Evolutionary conservation across 225 moss, liverwort and hornwort genomes (phyloP), one percentile per base, ranked within the genome.

Genomic region (Thuidium tamariscinum): DNA sequence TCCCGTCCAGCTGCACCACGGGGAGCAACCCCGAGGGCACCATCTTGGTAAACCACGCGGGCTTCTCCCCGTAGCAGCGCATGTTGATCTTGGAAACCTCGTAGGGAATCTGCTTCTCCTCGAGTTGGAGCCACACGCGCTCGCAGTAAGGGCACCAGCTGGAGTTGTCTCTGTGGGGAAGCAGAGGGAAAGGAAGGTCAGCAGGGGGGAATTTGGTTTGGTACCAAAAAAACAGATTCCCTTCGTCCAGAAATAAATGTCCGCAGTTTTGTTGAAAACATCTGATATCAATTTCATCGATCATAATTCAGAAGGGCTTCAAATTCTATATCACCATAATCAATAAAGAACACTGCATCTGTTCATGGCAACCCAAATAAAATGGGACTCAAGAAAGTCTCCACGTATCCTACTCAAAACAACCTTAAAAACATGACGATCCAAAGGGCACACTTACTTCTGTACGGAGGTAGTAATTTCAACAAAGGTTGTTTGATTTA

Each of bases 91-190:
- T 96, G 88, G 95, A 95, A 64, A 98, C 93, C 22, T 86, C 79
- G 85, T 98, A 95, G 23, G 96, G 91, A 16, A 96, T 84, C 41
- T 83, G 81, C 88, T 98, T 98, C 90, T 98, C 97, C 89, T 98
- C 97, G 84, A 98, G 88, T 88, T 95, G 96, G 34, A 98, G 93
- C 97, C 97, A 98, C 51, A 96, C 93, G 36, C 96, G 91, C 90
- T 98, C 86, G 83, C 97, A 98, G 59, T 98, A 96, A 16, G 97
- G 95, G 57, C 97, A 96, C 97, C 96, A 96, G 37, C 95, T 92
- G 13, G 92, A 96, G 67, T 93, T 94, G 68, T 98, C 97, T 18
- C 96, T 84, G 84, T 16, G 7, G 15, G 30, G 27, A 48, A 27
- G 65, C 41, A 49, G 49, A 81, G 32, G n/a, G 32, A 81, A 65